A percentile compares a stretch with the other conserved stretches of the same genome.
These are phyloP conservation scores for Penicillium egyptiacum DNA, from an alignment of 495 filamentous ascomycete species.

Conservation along the genomic window DNA sequence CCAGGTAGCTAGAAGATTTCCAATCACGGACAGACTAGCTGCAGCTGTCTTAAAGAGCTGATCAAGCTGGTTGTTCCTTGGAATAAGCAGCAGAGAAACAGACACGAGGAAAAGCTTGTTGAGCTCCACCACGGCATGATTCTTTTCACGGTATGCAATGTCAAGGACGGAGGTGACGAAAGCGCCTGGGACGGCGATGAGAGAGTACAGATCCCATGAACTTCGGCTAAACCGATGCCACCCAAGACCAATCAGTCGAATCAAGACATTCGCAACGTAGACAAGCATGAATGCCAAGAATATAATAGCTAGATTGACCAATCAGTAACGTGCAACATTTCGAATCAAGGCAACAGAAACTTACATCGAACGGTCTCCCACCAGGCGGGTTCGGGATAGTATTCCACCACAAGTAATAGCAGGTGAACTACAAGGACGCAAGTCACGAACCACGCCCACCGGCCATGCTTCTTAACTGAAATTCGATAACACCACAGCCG, in stretches of 20 bases:
- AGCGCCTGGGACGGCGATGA: slow-evolving; percentile 81
- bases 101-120: slow-evolving; percentile 94
- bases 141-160: slow-evolving; percentile 45
- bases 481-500: slow-evolving; percentile 92
- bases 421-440: slow-evolving; percentile 77
- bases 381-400: slow-evolving; percentile 64
- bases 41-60: slow-evolving; percentile 99
- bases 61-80: slow-evolving; percentile 94
- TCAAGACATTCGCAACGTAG: slow-evolving; percentile 79
- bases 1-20: slow-evolving; percentile 94
- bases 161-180: slow-evolving; percentile 74
- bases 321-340: slow-evolving; percentile 9
- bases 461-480: slow-evolving; percentile 90
- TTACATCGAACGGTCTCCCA: slow-evolving; percentile 66
- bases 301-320: slow-evolving; percentile 52
- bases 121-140: slow-evolving; percentile 67
- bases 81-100: slow-evolving; percentile 88
- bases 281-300: slow-evolving; percentile 84
- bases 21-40: slow-evolving; percentile 86
- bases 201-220: slow-evolving; percentile 92
- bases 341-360: slow-evolving; percentile 11
- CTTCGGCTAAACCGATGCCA: slow-evolving; percentile 92
- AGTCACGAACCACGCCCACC: slow-evolving; percentile 85
- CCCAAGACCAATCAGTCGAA: slow-evolving; percentile 84
- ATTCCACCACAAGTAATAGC: slow-evolving; percentile 80